These are phyloP conservation scores for Dalbergia oliveri DNA, from an alignment of 306 rosid genomes.

Conservation along the genomic window DNA sequence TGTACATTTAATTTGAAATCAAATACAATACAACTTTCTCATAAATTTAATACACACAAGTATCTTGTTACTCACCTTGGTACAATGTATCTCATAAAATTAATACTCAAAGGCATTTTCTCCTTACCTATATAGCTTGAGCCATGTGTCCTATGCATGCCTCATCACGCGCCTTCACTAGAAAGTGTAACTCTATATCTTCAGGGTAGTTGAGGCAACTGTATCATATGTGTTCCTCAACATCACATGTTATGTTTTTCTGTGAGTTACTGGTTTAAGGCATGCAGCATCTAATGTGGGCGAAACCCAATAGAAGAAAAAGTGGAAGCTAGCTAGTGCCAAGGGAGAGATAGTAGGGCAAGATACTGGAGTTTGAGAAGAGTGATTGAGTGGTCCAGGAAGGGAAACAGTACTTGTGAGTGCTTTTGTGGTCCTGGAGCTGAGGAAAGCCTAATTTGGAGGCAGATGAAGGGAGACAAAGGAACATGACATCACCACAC, in stretches of 20 bases:
- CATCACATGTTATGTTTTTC: background rate
- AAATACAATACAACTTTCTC: no score
- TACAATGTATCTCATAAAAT: no score
- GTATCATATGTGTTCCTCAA: background rate
- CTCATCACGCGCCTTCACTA: slow-evolving; percentile 19
- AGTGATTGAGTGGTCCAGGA: slow-evolving; percentile 69
- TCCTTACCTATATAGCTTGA: background rate
- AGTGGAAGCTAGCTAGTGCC: slow-evolving; percentile 4
- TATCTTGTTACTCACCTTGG: no score
- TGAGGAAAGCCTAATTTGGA: slow-evolving; percentile 59
- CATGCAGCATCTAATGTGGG: slow-evolving; percentile 35
- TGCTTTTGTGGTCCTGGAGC: slow-evolving; percentile 78
- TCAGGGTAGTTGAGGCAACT: background rate
- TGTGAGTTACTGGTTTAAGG: slow-evolving; percentile 1
- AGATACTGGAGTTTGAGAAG: slow-evolving; percentile 41
- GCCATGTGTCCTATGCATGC: background rate
- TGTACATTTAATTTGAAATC: background rate
- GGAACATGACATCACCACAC: slow-evolving; percentile 38
- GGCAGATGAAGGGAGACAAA: slow-evolving; percentile 49
- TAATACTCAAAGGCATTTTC: no score
- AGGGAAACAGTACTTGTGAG: slow-evolving; percentile 46
- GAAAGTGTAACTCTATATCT: background rate
- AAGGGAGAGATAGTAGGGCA: background rate
- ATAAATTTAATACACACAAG: no score
- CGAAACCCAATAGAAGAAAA: slow-evolving; percentile 36